Percentiles rank a stretch among this genome's conserved stretches.
These are phyloP conservation scores for Simmondsia chinensis DNA, from an alignment of 148 eudicot genomes.

Conservation along the genomic window DNA sequence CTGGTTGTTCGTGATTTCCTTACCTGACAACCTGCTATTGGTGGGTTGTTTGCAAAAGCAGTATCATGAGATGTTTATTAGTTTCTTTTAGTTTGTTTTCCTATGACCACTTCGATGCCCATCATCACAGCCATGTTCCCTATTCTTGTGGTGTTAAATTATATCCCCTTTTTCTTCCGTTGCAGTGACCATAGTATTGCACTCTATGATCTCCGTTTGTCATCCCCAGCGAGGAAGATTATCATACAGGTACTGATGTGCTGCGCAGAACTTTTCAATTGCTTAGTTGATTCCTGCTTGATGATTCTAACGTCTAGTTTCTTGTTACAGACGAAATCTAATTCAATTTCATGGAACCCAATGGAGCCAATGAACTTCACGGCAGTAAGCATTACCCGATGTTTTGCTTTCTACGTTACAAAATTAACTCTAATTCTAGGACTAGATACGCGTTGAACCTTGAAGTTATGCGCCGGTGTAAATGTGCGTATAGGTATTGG, in stretches of 20 bases:
- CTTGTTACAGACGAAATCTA: slow-evolving; percentile 68
- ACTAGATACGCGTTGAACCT: neutral
- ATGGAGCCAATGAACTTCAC: slow-evolving; percentile 98
- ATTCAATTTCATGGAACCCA: slow-evolving; percentile 92
- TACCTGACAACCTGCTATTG: no score
- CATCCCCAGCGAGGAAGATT: slow-evolving; percentile 74
- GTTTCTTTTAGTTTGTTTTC: no score
- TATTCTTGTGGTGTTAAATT: no score
- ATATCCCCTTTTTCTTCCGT: slow-evolving; percentile 4
- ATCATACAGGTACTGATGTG: slow-evolving; percentile 62
- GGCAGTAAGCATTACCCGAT: slow-evolving; percentile 46
- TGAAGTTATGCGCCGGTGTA: neutral
- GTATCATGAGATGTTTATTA: no score
- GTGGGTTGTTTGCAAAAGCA: no score
- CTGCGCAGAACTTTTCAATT: neutral
- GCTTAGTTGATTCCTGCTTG: neutral
- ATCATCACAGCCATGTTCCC: no score
- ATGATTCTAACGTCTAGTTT: slow-evolving; percentile 5
- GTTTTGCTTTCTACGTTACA: neutral
- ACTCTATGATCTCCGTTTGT: slow-evolving; percentile 81
- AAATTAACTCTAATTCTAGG: neutral
- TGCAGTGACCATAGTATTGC: slow-evolving; percentile 88
- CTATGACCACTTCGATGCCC: no score
- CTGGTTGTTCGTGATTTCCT: no score
- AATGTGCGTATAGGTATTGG: no score